Conservation (phyloP, 2,329 filamentous ascomycete species). For the Sarocladium brachiariae region DNA sequence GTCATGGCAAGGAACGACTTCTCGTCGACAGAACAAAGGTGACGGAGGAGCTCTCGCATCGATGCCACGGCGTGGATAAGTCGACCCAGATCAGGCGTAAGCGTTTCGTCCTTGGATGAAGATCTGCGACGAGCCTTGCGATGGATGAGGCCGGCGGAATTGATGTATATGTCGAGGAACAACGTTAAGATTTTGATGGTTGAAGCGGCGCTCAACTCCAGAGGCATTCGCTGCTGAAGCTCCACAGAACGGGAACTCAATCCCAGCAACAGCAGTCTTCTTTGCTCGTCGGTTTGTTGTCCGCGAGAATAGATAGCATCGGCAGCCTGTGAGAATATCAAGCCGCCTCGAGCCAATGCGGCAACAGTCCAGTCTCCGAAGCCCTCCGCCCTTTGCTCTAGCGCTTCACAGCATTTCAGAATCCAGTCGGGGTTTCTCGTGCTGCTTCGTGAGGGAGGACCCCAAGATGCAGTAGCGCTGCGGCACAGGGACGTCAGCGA, state of each 20-base stretch:
- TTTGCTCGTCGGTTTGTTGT: constrained; percentile 30
- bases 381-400: neutral
- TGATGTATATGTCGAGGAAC: constrained; percentile 32
- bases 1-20: constrained; percentile 29
- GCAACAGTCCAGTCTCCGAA: neutral
- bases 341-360: neutral
- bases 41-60: constrained; percentile 19
- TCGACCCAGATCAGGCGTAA: neutral
- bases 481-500: neutral
- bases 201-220: constrained; percentile 21
- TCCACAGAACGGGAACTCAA: constrained; percentile 40
- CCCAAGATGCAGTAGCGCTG: neutral
- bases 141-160: constrained; percentile 30
- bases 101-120: neutral
- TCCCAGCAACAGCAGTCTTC: constrained; percentile 37
- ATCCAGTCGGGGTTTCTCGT: neutral
- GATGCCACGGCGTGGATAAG: neutral
- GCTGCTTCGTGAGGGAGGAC: neutral
- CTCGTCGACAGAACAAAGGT: constrained; percentile 23
- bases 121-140: neutral
- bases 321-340: constrained; percentile 21
- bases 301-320: constrained; percentile 22
- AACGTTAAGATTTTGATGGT: constrained; percentile 25
- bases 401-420: neutral
- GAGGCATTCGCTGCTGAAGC: constrained; percentile 30